Conservation (phyloP, 23 red algal genomes). For the Cyanidioschyzon merolae region DNA sequence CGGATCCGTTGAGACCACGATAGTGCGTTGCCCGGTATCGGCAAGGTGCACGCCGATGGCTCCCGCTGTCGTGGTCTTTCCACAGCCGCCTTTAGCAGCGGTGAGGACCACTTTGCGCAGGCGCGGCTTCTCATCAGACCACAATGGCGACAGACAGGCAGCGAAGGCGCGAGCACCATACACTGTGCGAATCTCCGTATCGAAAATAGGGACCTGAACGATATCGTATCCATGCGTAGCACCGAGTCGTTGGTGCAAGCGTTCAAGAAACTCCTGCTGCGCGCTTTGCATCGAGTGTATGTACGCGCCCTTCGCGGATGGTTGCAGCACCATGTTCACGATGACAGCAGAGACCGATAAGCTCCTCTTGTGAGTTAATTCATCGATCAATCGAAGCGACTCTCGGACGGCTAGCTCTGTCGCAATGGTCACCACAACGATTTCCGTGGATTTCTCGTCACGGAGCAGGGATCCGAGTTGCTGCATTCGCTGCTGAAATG, state of each 20-base stretch:
- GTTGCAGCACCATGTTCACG: slow-evolving; percentile 55
- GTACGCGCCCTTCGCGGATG: slow-evolving; percentile 23
- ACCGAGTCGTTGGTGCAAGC: neutral
- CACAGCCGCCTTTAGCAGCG: slow-evolving; percentile 88
- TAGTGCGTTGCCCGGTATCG: slow-evolving; percentile 42
- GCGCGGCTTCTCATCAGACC: neutral
- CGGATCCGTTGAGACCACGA: slow-evolving; percentile 87
- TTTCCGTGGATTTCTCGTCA: slow-evolving; percentile 57
- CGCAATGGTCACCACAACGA: slow-evolving; percentile 84
- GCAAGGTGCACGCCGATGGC: slow-evolving; percentile 51
- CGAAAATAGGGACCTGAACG: slow-evolving; percentile 49
- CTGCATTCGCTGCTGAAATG: slow-evolving; percentile 64
- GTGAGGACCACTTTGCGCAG: slow-evolving; percentile 46
- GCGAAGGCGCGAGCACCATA: slow-evolving; percentile 43
- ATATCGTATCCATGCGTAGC: slow-evolving; percentile 30
- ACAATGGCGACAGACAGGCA: neutral
- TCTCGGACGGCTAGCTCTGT: slow-evolving; percentile 70
- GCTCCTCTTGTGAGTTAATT: slow-evolving; percentile 42
- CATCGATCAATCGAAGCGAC: slow-evolving; percentile 47
- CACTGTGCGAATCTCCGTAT: slow-evolving; percentile 59
- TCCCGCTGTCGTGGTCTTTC: slow-evolving; percentile 66
- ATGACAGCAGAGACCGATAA: slow-evolving; percentile 65
- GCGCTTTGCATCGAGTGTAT: slow-evolving; percentile 34
- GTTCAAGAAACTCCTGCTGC: slow-evolving; percentile 38
- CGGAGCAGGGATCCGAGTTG: slow-evolving; percentile 54